phyloP scores from a whole-genome alignment of 192 early-diverging fungal genomes.

The Coemansia erecta region DNA sequence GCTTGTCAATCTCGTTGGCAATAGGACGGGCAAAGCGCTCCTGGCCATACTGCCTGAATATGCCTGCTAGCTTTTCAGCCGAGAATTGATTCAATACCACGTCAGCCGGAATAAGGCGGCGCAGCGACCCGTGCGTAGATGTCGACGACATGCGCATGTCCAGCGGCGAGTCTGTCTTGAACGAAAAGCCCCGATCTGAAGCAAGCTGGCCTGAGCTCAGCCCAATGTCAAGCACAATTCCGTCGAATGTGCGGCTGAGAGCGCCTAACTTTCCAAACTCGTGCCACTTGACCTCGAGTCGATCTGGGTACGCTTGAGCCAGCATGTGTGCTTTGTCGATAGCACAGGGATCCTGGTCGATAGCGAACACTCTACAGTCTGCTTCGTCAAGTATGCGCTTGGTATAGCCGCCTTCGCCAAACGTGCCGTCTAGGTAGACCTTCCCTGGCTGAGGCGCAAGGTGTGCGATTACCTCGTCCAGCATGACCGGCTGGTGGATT shows the following conservation, averaged over 20 bases:
- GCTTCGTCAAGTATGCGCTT: conserved; percentile 60
- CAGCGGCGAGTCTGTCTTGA: conserved; percentile 62
- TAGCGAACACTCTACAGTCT: conserved; percentile 61
- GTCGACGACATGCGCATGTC: conserved; percentile 70
- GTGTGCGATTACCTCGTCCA: conserved; percentile 45
- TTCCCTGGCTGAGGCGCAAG: conserved; percentile 43
- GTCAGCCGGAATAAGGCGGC: conserved; percentile 59
- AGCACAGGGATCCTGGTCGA: conserved; percentile 72
- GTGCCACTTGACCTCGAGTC: conserved; percentile 58
- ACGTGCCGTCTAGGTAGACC: conserved; percentile 68
- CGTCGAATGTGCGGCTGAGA: conserved; percentile 53
- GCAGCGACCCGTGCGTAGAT: conserved; percentile 14
- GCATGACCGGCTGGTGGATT: conserved; percentile 56
- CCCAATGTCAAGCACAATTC: conserved; percentile 74
- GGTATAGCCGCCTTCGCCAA: conserved; percentile 75
- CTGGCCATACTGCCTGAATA: conserved; percentile 66
- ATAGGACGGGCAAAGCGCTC: conserved; percentile 62
- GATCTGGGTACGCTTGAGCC: conserved; percentile 46
- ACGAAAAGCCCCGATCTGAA: conserved; percentile 69
- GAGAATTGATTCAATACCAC: conserved; percentile 64
- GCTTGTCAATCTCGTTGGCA: conserved; percentile 60
- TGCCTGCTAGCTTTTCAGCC: conserved; percentile 58
- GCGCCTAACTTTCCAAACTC: conserved; percentile 59
- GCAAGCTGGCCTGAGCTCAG: conserved; percentile 70
- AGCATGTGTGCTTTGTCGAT: conserved; percentile 56